Base-by-base conservation (phyloP, 2,329 filamentous ascomycete species). In the Penicillium olsonii region DNA sequence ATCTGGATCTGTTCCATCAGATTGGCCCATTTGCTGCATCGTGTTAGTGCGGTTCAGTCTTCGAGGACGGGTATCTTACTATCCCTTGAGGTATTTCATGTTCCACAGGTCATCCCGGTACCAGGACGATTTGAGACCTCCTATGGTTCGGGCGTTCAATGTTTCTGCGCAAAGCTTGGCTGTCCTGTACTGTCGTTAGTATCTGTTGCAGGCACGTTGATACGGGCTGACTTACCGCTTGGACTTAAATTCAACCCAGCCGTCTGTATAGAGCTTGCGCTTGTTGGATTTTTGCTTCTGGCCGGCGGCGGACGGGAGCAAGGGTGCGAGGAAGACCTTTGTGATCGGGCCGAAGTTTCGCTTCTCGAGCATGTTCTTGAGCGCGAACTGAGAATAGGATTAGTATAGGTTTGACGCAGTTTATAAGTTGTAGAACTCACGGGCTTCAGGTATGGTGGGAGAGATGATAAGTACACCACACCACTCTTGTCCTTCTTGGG, bases 391-490 rank as follows among this genome's bases (percentile, higher is more conserved):
- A 10, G 4, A 9, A 2, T 18, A 3, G 1, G n/a, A 15, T 35
- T 18, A 35, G 33, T 35, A 9, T 15, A 15, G 15, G 5, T 17
- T 17, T 19, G 5, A 10, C n/a, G 33, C n/a, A 15, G 15, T 18
- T 35, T 35, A n/a, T n/a, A n/a, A n/a, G n/a, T n/a, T n/a, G 4
- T 17, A 10, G 10, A 9, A 35, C 33, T 35, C 33, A 35, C 33
- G n/a, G 74, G 74, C 53, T 75, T 75, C n/a, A 77, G 66, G 47
- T 77, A 75, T 20, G 75, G 75, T 4, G 75, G 75, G 2, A 77
- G 58, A 2, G 74, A 75, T 20, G 72, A 74, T 22, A 76, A 61
- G 50, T 76, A 76, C 35, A 77, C 59, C 4, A 76, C 73, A 27
- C 74, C 74, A 0, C 68, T 66, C 54, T 74, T 74, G 35, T 71